These are phyloP conservation scores for Aspergillus sp. DNA, from an alignment of 2,329 filamentous ascomycete genomes.

Conservation along the genomic window DNA sequence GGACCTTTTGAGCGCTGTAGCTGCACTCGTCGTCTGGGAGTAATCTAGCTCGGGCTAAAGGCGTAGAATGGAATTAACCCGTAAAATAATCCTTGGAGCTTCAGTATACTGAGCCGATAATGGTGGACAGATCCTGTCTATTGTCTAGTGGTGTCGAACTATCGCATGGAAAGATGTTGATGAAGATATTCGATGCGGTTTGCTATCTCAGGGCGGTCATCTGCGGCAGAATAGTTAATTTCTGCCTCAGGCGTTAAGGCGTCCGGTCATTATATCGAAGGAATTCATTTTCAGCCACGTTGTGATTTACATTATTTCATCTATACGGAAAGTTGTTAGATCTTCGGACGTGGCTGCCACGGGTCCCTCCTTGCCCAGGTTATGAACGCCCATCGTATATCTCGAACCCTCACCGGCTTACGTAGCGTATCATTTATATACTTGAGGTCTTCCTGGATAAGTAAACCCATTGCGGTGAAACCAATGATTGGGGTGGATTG, in stretches of 20 bases:
- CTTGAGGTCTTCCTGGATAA: neutral
- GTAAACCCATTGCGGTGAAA: neutral
- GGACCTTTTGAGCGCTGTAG: slow-evolving; percentile 23
- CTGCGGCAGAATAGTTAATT: slow-evolving; percentile 1
- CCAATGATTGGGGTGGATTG: neutral
- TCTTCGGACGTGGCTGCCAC: neutral
- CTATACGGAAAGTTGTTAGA: neutral
- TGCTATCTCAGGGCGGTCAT: slow-evolving; percentile 8
- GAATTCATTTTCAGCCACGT: neutral
- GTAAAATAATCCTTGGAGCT: neutral
- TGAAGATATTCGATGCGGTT: slow-evolving; percentile 10
- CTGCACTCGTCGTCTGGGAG: slow-evolving; percentile 6
- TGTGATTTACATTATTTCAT: neutral
- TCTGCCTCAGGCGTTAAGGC: slow-evolving; percentile 4
- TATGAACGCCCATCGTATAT: neutral
- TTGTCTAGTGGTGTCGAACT: neutral
- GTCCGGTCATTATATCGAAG: neutral
- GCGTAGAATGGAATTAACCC: neutral
- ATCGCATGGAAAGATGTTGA: slow-evolving; percentile 1
- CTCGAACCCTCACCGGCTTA: neutral
- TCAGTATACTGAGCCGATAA: neutral
- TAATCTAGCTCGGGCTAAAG: slow-evolving; percentile 16
- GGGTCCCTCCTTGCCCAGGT: neutral
- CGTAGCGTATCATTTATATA: neutral
- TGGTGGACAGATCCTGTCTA: neutral